Percentiles rank a stretch among this genome's conserved stretches.
Conservation (phyloP, 495 filamentous ascomycete species). For the Astrothelium macrocarpum region DNA sequence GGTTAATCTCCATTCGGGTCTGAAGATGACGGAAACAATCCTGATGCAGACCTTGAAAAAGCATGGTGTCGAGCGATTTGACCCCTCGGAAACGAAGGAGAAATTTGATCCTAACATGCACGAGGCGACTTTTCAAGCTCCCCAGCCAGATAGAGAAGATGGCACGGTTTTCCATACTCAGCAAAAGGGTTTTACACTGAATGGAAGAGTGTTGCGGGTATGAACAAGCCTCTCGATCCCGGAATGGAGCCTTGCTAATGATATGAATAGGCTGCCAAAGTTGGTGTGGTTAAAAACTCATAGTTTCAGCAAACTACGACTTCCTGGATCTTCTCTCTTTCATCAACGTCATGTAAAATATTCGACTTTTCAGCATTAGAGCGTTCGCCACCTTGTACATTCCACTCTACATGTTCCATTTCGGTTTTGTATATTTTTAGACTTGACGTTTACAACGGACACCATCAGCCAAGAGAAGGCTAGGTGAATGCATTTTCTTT, state of each 20-base stretch:
- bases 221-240: slow-evolving; percentile 15
- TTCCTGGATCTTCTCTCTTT: neutral
- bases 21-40: slow-evolving; percentile 90
- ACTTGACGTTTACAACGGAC: too few species aligned
- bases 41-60: slow-evolving; percentile 82
- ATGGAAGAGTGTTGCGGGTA: slow-evolving; percentile 77
- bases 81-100: slow-evolving; percentile 51
- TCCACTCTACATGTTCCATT: slow-evolving; percentile 3
- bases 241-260: slow-evolving; percentile 11
- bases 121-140: slow-evolving; percentile 90
- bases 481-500: too few species aligned
- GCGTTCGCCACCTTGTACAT: neutral
- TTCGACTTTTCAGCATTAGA: neutral
- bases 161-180: slow-evolving; percentile 85
- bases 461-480: neutral
- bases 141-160: slow-evolving; percentile 72
- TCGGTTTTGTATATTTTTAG: neutral
- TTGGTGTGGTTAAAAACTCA: slow-evolving; percentile 75
- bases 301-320: slow-evolving; percentile 24
- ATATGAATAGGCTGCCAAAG: slow-evolving; percentile 63
- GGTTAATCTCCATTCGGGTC: slow-evolving; percentile 68
- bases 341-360: neutral
- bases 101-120: slow-evolving; percentile 93
- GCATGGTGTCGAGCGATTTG: slow-evolving; percentile 86
- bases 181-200: slow-evolving; percentile 88